Conservation (phyloP, 2,329 filamentous ascomycete species). For the Leptoxyphium fumago region DNA sequence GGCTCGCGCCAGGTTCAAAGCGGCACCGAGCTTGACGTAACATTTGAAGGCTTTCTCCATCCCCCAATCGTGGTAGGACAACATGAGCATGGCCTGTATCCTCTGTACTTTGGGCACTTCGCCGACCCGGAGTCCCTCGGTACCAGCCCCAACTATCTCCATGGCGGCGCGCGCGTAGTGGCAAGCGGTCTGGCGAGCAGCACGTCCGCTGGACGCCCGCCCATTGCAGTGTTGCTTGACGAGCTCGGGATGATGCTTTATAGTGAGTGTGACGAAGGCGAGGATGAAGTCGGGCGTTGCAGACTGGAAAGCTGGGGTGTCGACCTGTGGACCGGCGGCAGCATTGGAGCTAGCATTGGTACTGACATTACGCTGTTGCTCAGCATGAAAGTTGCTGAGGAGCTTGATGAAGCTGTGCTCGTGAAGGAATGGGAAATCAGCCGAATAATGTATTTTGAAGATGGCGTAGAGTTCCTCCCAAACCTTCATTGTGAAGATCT, state of each 20-base stretch:
- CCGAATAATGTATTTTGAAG: slow-evolving; percentile 56
- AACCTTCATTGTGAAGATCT: slow-evolving; percentile 46
- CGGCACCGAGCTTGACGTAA: slow-evolving; percentile 50
- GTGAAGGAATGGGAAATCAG: slow-evolving; percentile 59
- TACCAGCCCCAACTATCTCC: slow-evolving; percentile 45
- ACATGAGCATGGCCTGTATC: slow-evolving; percentile 54
- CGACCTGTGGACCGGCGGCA: slow-evolving; percentile 11
- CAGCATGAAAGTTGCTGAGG: slow-evolving; percentile 10
- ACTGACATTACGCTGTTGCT: slow-evolving; percentile 15
- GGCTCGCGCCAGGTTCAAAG: slow-evolving; percentile 46
- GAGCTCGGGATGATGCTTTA: slow-evolving; percentile 50
- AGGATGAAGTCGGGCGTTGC: slow-evolving; percentile 41
- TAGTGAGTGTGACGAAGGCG: slow-evolving; percentile 53
- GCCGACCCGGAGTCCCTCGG: slow-evolving; percentile 46
- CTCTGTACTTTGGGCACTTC: slow-evolving; percentile 46
- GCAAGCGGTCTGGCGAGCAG: slow-evolving; percentile 13
- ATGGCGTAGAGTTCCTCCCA: slow-evolving; percentile 58
- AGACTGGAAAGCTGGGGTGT: slow-evolving; percentile 24
- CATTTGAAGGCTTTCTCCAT: slow-evolving; percentile 46
- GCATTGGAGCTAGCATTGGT: slow-evolving; percentile 7
- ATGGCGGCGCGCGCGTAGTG: slow-evolving; percentile 32
- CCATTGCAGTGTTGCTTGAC: slow-evolving; percentile 38
- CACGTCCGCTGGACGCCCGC: background rate
- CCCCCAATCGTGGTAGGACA: slow-evolving; percentile 58
- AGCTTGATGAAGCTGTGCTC: slow-evolving; percentile 44